phyloP scores from a whole-genome alignment of 768 basidiomycete species.

The Dioszegia aurantiaca region DNA sequence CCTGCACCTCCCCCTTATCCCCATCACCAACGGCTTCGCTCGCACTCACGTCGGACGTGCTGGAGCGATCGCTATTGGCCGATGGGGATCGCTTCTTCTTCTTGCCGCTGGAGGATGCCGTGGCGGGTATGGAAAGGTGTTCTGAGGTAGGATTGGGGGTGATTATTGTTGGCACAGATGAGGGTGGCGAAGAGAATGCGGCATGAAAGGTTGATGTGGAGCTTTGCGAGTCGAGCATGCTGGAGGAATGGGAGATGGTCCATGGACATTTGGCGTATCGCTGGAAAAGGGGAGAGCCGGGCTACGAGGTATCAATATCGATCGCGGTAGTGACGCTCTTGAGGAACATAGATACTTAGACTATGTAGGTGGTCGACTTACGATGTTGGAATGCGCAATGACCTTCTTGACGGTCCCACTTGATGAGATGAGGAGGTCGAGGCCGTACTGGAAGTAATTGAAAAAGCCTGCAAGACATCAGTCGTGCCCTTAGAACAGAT shows the following conservation, averaged over 20 bases:
- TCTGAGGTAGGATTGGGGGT: constrained; percentile 10
- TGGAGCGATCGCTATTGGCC: constrained; percentile 9
- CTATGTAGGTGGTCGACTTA: constrained; percentile 53
- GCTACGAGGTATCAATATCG: constrained; percentile 55
- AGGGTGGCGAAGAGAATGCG: neutral
- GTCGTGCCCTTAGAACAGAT: no score
- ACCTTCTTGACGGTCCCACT: constrained; percentile 74
- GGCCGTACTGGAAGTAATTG: constrained; percentile 87
- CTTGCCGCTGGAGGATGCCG: constrained; percentile 25
- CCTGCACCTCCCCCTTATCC: constrained; percentile 37
- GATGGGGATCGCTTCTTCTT: constrained; percentile 24
- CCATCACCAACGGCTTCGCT: neutral
- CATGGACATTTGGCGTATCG: constrained; percentile 87
- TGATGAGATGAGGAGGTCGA: constrained; percentile 74
- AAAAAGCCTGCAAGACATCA: constrained; percentile 48
- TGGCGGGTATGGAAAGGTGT: no score
- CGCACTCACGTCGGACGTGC: neutral
- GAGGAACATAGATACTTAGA: neutral
- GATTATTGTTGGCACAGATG: neutral
- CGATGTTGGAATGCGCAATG: constrained; percentile 80
- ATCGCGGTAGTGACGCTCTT: no score
- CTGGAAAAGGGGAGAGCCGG: constrained; percentile 84
- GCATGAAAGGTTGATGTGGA: constrained; percentile 22
- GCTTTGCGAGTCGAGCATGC: constrained; percentile 18
- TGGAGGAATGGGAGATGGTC: constrained; percentile 59